Percentiles rank a stretch among this genome's conserved stretches.
Evolutionary conservation across 2,329 filamentous ascomycete genomes (phyloP).

Genomic region (Ilyonectria robusta): DNA sequence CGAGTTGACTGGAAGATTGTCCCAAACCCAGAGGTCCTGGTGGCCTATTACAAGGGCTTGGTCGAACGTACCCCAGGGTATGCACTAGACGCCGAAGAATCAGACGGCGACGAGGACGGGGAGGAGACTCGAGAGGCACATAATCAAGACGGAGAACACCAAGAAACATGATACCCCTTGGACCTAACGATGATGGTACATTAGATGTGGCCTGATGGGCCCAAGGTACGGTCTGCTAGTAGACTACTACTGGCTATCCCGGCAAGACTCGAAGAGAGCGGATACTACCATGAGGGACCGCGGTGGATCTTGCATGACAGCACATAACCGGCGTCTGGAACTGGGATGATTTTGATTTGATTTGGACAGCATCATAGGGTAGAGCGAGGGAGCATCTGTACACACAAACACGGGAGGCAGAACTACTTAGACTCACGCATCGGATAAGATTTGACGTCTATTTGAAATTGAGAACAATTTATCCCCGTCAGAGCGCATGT

Average conservation of each 20-base stretch:
- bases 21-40: constrained; percentile 91
- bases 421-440: constrained; percentile 29
- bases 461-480: background rate
- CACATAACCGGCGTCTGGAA: constrained; percentile 46
- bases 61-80: constrained; percentile 77
- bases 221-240: constrained; percentile 4
- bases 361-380: constrained; percentile 38
- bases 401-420: constrained; percentile 32
- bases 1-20: constrained; percentile 97
- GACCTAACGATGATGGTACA: constrained; percentile 8
- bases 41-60: constrained; percentile 92
- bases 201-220: constrained; percentile 13
- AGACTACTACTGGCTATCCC: constrained; percentile 18
- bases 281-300: constrained; percentile 27
- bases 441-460: constrained; percentile 13
- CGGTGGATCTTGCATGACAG: constrained; percentile 37
- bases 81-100: constrained; percentile 59
- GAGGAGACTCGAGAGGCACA: constrained; percentile 41
- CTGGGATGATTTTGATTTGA: constrained; percentile 31
- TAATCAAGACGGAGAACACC: constrained; percentile 12
- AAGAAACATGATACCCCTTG: constrained; percentile 19
- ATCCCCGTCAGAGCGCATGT: background rate
- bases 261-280: constrained; percentile 20
- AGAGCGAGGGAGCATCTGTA: constrained; percentile 40
- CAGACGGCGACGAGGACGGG: constrained; percentile 51